Evolutionary conservation across 2,329 filamentous ascomycete genomes (phyloP).

Genomic region (Penicillium sp.): DNA sequence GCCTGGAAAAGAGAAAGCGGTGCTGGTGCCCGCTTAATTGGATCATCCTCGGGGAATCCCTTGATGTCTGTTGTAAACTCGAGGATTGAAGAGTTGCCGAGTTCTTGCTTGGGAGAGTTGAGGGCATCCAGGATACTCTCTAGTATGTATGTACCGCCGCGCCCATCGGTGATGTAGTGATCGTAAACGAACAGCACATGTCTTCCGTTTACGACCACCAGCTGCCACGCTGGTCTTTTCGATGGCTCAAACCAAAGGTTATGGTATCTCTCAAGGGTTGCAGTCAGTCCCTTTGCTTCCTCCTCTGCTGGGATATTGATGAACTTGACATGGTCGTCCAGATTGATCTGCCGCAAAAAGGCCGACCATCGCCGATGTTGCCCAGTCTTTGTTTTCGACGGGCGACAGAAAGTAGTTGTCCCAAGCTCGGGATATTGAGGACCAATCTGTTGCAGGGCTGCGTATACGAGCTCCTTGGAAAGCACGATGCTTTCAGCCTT

Average conservation of each 20-base stretch:
- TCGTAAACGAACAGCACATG: not conserved
- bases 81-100: not conserved
- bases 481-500: not conserved
- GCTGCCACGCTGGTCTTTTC: not conserved
- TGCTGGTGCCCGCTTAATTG: not conserved
- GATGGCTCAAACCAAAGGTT: not conserved
- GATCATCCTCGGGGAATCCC: not conserved
- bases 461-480: not conserved
- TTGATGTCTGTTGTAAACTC: not conserved
- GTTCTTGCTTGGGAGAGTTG: not conserved
- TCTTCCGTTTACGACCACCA: not conserved
- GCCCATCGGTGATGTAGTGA: not conserved
- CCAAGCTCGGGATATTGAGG: not conserved
- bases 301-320: not conserved
- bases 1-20: not conserved
- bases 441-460: not conserved
- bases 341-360: not conserved
- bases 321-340: not conserved
- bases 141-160: not conserved
- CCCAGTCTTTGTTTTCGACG: not conserved
- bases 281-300: not conserved
- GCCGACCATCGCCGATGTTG: not conserved
- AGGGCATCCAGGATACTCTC: not conserved
- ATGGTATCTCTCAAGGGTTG: not conserved
- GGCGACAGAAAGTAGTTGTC: not conserved